A percentile compares a stretch with the other conserved stretches of the same genome.
phyloP scores from a whole-genome alignment of 1,139 yeast species.

The Pneumocystis wakefieldiae region DNA sequence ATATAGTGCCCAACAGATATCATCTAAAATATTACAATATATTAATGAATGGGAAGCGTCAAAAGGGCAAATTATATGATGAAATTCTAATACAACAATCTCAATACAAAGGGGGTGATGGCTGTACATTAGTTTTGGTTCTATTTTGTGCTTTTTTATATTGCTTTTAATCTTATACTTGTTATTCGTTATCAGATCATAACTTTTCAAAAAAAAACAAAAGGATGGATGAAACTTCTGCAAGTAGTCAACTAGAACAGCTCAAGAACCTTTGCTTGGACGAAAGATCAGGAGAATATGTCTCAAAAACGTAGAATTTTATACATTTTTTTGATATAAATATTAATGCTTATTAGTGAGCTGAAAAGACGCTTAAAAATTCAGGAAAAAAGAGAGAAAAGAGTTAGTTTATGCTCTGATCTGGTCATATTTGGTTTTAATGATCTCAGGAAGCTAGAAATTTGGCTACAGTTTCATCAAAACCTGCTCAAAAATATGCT shows the following conservation, averaged over 20 bases:
- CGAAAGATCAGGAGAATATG: constrained; percentile 91
- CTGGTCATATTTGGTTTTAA: not conserved
- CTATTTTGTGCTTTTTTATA: not conserved
- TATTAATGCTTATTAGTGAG: constrained; percentile 28
- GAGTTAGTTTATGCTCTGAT: constrained; percentile 16
- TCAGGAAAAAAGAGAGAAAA: constrained; percentile 75
- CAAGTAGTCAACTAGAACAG: constrained; percentile 49
- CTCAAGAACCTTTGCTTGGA: constrained; percentile 80
- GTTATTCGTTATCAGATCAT: not conserved
- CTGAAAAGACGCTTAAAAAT: constrained; percentile 89
- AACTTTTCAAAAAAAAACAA: not conserved
- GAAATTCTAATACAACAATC: not conserved
- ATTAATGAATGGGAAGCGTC: constrained; percentile 47
- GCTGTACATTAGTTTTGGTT: no score
- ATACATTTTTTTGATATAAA: not conserved
- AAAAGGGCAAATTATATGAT: not conserved
- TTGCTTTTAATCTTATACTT: not conserved
- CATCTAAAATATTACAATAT: constrained; percentile 62
- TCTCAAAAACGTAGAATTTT: constrained; percentile 49
- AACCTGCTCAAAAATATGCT: constrained; percentile 26
- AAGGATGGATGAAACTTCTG: not conserved
- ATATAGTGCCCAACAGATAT: constrained; percentile 64
- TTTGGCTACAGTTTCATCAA: constrained; percentile 34
- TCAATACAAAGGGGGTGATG: not conserved
- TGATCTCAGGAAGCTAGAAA: constrained; percentile 57